Evolutionary conservation across 169 alveolate species (phyloP), one percentile per base, ranked within the genome.

Genomic region (Ichthyophthirius multifiliis): DNA sequence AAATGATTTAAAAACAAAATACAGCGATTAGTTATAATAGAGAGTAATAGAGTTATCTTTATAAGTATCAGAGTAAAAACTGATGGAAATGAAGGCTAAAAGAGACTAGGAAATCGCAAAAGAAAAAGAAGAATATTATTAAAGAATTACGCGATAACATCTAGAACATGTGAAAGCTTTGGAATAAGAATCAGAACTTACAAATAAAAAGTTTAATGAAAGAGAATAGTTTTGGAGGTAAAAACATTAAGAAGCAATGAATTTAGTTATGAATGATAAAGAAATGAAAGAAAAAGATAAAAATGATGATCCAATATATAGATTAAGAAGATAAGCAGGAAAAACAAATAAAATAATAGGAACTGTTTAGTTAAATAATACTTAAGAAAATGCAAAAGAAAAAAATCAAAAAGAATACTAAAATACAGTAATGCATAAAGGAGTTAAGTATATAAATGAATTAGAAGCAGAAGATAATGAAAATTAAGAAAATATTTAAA

Each of bases 171-270:
- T 81, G 23, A 81, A 81, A 32, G 20, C 27, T 15, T 48, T 81
- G 31, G 86, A 81, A 41, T 71, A 35, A 43, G 81, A 81, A 27
- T 43, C 73, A 9, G 55, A 65, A 13, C 75, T 47, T 39, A 63
- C 63, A 10, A 71, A 81, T 30, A 37, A 46, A 48, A 62, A 81
- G 16, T 47, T 71, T 16, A 81, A 76, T 35, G 76, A 81, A 37
- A 81, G 86, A 45, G 86, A 81, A 81, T 76, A 81, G 32, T 65
- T 46, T 44, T 81, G 86, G 86, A 74, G 86, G 12, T 43, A 48
- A 34, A 47, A 63, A 43, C 46, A 44, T 9, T 41, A 71, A 46
- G 76, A 81, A 81, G 35, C 39, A 18, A 39, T 20, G 35, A 37
- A 67, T 37, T 35, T 67, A 44, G 35, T 67, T 39, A 34, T 67